Evolutionary conservation across 139 green algal genomes (phyloP).

Genomic region (Haematococcus sp.): DNA sequence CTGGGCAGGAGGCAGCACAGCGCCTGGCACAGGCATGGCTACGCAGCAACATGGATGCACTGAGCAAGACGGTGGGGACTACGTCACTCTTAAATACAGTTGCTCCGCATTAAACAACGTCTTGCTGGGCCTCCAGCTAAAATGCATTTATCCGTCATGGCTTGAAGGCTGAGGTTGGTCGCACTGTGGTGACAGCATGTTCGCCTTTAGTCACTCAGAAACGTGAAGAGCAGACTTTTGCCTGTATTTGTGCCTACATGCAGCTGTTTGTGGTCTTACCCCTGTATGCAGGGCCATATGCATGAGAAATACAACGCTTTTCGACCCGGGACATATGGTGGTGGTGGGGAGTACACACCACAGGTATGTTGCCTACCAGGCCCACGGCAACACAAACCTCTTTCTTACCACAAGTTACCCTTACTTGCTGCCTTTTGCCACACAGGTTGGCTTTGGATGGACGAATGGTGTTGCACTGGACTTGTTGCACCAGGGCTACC

Average conservation of each 20-base stretch:
- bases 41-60: conserved; percentile 24
- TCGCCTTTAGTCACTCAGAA: too few relatives aligned
- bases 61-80: conserved; percentile 5
- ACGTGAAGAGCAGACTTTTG: too few relatives aligned
- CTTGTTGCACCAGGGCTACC: conserved; percentile 42
- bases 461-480: conserved; percentile 77
- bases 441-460: conserved; percentile 83
- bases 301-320: conserved; percentile 77
- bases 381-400: background rate
- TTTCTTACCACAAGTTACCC: background rate
- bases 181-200: too few relatives aligned
- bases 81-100: too few relatives aligned
- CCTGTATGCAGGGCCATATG: conserved; percentile 44
- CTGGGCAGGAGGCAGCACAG: conserved; percentile 12
- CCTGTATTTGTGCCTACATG: too few relatives aligned
- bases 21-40: conserved; percentile 55
- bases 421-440: too few relatives aligned
- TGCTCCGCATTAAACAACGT: too few relatives aligned
- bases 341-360: conserved; percentile 62
- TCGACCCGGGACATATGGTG: conserved; percentile 25
- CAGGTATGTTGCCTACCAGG: conserved; percentile 24
- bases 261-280: too few relatives aligned
- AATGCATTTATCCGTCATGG: too few relatives aligned
- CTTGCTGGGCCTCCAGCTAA: too few relatives aligned
- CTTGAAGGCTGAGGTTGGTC: too few relatives aligned